Evolutionary conservation across 2,329 filamentous ascomycete species (phyloP).

Genomic region (Penicillium sp.): DNA sequence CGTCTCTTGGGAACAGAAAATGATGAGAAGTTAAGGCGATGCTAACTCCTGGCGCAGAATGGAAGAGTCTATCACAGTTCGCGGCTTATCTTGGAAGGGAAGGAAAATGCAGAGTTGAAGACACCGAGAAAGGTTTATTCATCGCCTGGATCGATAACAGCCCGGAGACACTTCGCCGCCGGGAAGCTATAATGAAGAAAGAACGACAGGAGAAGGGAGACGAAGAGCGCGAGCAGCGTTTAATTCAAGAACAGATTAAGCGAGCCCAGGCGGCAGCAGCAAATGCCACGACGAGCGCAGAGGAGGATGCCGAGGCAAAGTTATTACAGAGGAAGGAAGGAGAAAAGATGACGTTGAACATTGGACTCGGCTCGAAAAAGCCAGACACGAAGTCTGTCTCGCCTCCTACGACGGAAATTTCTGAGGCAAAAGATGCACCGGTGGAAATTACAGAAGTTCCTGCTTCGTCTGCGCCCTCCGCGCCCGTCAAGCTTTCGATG

Average conservation of each 20-base stretch:
- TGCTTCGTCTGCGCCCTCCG: constrained; percentile 15
- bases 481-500: constrained; percentile 55
- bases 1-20: not conserved
- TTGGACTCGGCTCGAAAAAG: constrained; percentile 49
- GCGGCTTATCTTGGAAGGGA: constrained; percentile 82
- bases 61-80: constrained; percentile 85
- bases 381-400: constrained; percentile 25
- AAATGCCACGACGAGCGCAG: constrained; percentile 40
- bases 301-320: constrained; percentile 44
- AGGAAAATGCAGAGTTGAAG: constrained; percentile 85
- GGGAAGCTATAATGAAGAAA: constrained; percentile 77
- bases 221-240: constrained; percentile 80
- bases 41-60: constrained; percentile 49
- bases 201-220: constrained; percentile 87
- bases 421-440: constrained; percentile 15
- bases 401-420: constrained; percentile 20
- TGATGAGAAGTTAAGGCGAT: not conserved
- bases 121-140: constrained; percentile 78
- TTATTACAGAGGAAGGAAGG: constrained; percentile 60
- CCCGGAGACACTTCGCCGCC: constrained; percentile 75
- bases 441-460: constrained; percentile 19
- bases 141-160: constrained; percentile 91
- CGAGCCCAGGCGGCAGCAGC: constrained; percentile 62
- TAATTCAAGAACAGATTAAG: constrained; percentile 81
- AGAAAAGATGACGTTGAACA: constrained; percentile 72